Evolutionary conservation across 345 rosid genomes (phyloP).

Genomic region (Populus ilicifolia): DNA sequence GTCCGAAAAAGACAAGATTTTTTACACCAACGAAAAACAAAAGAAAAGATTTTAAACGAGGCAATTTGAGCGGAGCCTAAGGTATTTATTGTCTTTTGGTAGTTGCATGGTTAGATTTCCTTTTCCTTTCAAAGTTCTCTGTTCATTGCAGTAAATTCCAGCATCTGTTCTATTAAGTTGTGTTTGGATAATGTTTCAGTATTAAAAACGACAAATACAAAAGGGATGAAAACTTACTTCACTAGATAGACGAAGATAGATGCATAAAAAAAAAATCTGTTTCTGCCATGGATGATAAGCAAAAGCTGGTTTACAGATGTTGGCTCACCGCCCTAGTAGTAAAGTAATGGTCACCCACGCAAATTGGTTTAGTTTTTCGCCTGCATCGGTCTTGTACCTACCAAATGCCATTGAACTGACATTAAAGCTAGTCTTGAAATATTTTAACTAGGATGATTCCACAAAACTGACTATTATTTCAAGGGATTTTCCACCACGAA

Average conservation of each 20-base stretch:
- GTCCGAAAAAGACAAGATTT: background rate
- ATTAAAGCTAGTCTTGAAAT: background rate
- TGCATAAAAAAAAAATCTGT: no score
- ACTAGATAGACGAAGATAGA: no score
- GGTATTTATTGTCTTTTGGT: constrained; percentile 14
- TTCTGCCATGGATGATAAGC: no score
- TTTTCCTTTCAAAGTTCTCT: background rate
- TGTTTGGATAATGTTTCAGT: no score
- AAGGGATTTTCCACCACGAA: background rate
- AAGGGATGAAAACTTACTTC: no score
- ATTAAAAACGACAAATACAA: no score
- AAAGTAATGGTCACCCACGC: background rate
- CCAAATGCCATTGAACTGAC: no score
- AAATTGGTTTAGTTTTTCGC: background rate
- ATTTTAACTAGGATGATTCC: background rate
- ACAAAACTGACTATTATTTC: background rate
- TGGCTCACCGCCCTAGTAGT: no score
- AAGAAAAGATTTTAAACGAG: constrained; percentile 12
- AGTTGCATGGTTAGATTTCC: background rate
- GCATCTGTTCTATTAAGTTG: no score
- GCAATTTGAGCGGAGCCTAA: constrained; percentile 18
- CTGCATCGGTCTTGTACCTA: background rate
- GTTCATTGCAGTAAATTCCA: no score
- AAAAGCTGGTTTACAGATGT: no score
- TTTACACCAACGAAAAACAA: no score